phyloP scores from a whole-genome alignment of 148 eudicot genomes.

The Bassia scoparia region DNA sequence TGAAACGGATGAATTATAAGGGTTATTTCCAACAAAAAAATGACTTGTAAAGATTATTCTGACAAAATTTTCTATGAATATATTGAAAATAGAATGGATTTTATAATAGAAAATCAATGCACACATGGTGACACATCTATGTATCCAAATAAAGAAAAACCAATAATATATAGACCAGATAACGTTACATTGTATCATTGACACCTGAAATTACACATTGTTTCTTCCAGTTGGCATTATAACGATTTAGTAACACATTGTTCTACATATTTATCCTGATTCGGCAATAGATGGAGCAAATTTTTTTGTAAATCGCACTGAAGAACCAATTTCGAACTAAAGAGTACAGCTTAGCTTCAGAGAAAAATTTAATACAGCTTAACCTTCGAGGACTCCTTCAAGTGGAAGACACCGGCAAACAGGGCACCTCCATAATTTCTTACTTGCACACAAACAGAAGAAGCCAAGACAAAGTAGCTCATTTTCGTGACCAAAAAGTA shows the following conservation, averaged over 20 bases:
- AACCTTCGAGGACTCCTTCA: constrained; percentile 5
- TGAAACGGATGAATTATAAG: too few species aligned
- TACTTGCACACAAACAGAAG: not conserved
- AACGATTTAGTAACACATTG: not conserved
- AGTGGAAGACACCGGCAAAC: not conserved
- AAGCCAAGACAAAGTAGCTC: constrained; percentile 3
- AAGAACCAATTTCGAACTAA: not conserved
- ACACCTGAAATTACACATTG: not conserved
- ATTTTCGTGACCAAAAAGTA: not conserved
- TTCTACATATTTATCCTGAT: constrained; percentile 5
- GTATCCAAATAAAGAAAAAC: not conserved
- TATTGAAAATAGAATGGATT: not conserved
- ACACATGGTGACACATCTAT: not conserved
- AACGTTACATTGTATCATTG: not conserved
- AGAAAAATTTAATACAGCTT: not conserved
- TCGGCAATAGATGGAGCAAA: not conserved
- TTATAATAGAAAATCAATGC: not conserved
- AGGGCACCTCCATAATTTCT: not conserved
- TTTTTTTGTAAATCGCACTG: not conserved
- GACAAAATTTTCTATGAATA: too few species aligned
- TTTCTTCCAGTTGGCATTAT: not conserved
- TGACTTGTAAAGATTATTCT: too few species aligned
- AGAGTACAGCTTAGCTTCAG: too few species aligned
- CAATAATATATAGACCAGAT: not conserved
- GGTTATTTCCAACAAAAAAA: too few species aligned